Evolutionary conservation across 768 basidiomycete genomes (phyloP), one percentile per base, ranked within the genome.

Genomic region (Cystobasidium onofrii): DNA sequence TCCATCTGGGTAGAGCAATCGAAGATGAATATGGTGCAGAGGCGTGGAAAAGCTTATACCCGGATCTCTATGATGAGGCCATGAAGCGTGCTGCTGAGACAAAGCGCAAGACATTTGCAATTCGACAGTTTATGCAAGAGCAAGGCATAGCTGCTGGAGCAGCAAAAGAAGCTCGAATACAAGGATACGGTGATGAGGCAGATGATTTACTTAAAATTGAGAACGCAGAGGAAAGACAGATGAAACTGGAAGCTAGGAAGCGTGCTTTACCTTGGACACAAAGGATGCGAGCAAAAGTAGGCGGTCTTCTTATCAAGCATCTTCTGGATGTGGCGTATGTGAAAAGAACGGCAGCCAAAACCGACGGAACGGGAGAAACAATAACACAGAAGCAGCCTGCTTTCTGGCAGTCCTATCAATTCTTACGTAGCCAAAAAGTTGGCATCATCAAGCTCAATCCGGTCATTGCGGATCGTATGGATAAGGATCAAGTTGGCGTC

Each of bases 361-460:
- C 79, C 88, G 86, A 44, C 80, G 80, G 15, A 89, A 29, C 88
- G 0, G 87, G 86, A 13, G 84, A 88, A 75, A n/a, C 75, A 80
- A 44, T 76, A 44, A 82, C 85, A 34, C 92, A 96, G 80, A 83
- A 83, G 23, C 94, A 97, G 77, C 90, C 90, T 0, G 95, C 94
- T 0, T 93, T 98, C 82, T 88, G 87, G 67, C 93, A 96, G 78
- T 85, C 87, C 1, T 96, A 96, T 80, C 94, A 97, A 81, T 95
- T 93, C 80, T 80, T 88, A n/a, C 87, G 90, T n/a, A 93, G 95
- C 0, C 88, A 88, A 75, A 95, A 92, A 80, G 85, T 96, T n/a
- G 95, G 95, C 33, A 87, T 97, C 25, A 88, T 98, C 80, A 87
- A 87, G 79, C 82, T 95, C 73, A 95, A 97, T 80, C 87, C 89